phyloP scores from a whole-genome alignment of 352 stramenopile species.

The Globisporangium nunn region DNA sequence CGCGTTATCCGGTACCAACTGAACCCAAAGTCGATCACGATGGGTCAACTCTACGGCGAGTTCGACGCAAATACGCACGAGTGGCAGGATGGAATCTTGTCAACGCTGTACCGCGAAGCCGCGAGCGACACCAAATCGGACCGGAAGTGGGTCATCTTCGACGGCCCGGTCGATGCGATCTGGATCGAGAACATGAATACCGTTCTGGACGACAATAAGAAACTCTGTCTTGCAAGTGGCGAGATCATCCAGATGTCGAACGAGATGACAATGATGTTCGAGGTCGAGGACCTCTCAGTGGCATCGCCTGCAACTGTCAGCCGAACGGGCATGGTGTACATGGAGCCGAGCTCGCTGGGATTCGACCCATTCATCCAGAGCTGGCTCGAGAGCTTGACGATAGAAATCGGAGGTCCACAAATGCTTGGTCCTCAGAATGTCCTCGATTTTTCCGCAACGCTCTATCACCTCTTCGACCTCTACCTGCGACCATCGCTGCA shows the following conservation, averaged over 20 bases:
- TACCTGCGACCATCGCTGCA: constrained; percentile 77
- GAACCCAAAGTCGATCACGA: constrained; percentile 95
- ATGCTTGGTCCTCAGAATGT: constrained; percentile 32
- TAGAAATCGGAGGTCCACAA: constrained; percentile 41
- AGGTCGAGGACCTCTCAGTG: constrained; percentile 92
- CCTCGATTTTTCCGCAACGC: constrained; percentile 35
- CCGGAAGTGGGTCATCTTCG: constrained; percentile 94
- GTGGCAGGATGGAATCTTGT: constrained; percentile 92
- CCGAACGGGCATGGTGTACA: constrained; percentile 95
- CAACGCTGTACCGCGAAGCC: constrained; percentile 85
- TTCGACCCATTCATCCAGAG: constrained; percentile 87
- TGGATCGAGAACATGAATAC: constrained; percentile 99
- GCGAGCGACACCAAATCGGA: constrained; percentile 83
- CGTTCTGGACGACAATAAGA: constrained; percentile 95
- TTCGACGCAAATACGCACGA: constrained; percentile 94
- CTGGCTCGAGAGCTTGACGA: constrained; percentile 77
- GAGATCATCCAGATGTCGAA: constrained; percentile 94
- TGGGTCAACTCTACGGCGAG: constrained; percentile 94
- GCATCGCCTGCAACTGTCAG: constrained; percentile 91
- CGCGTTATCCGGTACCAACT: constrained; percentile 83
- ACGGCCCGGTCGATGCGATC: constrained; percentile 93
- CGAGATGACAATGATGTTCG: constrained; percentile 97
- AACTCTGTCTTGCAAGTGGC: constrained; percentile 91
- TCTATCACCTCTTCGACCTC: constrained; percentile 83
- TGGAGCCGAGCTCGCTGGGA: constrained; percentile 90